A percentile compares a stretch with the other conserved stretches of the same genome.
phyloP scores from a whole-genome alignment of 257 asterid species.

The Thymus quinquecostatus region DNA sequence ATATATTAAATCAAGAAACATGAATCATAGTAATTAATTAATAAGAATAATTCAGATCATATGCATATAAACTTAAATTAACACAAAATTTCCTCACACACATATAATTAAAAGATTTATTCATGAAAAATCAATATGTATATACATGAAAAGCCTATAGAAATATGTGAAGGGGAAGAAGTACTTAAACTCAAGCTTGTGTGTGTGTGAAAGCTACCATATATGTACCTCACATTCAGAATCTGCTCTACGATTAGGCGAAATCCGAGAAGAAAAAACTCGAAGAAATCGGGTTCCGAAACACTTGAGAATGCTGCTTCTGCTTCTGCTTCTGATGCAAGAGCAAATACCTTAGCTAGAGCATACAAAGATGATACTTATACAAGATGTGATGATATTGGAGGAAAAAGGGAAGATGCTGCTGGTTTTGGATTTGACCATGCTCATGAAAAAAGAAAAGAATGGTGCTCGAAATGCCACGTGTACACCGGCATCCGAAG shows the following conservation, averaged over 20 bases:
- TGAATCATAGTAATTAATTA: no score
- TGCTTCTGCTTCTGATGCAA: background rate
- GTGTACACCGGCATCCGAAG: slow-evolving; percentile 43
- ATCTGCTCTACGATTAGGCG: background rate
- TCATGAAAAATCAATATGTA: background rate
- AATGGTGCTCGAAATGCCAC: slow-evolving; percentile 61
- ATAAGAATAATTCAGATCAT: no score
- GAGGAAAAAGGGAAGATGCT: slow-evolving; percentile 38
- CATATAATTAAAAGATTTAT: background rate
- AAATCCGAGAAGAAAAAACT: no score
- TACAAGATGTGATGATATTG: slow-evolving; percentile 34
- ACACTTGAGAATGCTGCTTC: slow-evolving; percentile 15
- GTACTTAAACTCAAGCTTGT: slow-evolving; percentile 26
- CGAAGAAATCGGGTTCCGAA: slow-evolving; percentile 24
- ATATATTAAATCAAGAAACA: no score
- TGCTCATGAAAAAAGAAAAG: slow-evolving; percentile 44
- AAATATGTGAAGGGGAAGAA: slow-evolving; percentile 18
- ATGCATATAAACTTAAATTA: no score
- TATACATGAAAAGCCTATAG: background rate
- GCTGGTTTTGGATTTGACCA: slow-evolving; percentile 61
- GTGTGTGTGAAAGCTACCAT: slow-evolving; percentile 9
- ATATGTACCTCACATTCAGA: background rate
- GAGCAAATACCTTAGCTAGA: slow-evolving; percentile 33
- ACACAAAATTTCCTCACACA: no score
- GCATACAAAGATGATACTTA: slow-evolving; percentile 41